phyloP scores from a whole-genome alignment of 129 eudicot genomes.

The Centrapalus pauciflorus region DNA sequence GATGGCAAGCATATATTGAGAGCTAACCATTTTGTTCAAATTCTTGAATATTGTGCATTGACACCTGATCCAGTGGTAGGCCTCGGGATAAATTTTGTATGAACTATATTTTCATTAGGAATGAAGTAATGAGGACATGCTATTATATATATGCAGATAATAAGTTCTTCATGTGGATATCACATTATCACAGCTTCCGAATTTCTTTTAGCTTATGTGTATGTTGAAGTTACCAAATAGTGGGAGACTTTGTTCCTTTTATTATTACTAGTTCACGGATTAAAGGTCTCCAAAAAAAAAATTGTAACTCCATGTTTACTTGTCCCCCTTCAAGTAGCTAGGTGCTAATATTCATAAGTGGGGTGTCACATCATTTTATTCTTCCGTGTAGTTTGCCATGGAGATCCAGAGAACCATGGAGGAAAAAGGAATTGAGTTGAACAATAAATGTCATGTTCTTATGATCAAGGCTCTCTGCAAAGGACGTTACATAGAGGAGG shows the following conservation, averaged over 20 bases:
- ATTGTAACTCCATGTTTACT: not conserved
- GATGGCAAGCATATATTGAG: conserved; percentile 19
- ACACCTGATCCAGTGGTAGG: conserved; percentile 80
- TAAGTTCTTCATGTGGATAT: not conserved
- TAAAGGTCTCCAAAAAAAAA: too few relatives aligned
- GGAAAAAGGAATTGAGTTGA: conserved; percentile 49
- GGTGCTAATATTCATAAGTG: not conserved
- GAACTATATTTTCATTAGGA: not conserved
- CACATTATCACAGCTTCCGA: not conserved
- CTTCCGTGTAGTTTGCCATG: conserved; percentile 63
- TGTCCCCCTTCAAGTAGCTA: too few relatives aligned
- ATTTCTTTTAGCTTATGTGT: not conserved
- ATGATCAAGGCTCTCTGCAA: conserved; percentile 64
- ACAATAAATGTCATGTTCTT: conserved; percentile 40
- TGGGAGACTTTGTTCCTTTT: not conserved
- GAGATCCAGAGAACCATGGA: conserved; percentile 68
- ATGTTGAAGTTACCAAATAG: not conserved
- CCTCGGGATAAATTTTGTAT: not conserved
- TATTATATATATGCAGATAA: not conserved
- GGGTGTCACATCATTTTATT: conserved; percentile 18
- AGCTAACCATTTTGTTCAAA: conserved; percentile 43
- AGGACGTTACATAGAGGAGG: conserved; percentile 87
- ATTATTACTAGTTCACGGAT: too few relatives aligned
- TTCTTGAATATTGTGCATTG: conserved; percentile 61
- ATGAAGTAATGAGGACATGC: not conserved